Evolutionary conservation across 345 rosid species (phyloP).

Genomic region (Psidium friedrichsthalianum): DNA sequence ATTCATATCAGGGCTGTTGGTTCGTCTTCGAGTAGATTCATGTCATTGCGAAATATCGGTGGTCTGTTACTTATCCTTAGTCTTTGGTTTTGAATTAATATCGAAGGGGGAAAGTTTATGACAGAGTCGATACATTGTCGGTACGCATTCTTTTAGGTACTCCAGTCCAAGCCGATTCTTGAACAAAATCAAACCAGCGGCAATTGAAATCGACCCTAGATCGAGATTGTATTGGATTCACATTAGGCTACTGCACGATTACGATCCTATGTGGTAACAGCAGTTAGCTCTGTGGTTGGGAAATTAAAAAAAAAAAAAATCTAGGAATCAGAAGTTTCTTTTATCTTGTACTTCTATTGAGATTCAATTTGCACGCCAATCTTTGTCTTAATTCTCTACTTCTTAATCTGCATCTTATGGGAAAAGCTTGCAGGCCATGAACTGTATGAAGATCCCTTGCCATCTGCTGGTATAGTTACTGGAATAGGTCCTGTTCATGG

Average conservation of each 20-base stretch:
- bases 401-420: slow-evolving; percentile 28
- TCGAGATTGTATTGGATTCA: neutral
- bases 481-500: slow-evolving; percentile 95
- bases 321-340: neutral
- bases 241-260: neutral
- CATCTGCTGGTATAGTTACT: slow-evolving; percentile 80
- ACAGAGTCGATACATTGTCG: neutral
- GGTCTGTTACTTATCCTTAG: neutral
- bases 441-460: slow-evolving; percentile 66
- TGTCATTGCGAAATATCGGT: neutral
- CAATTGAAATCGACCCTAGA: neutral
- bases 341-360: neutral
- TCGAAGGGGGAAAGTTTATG: neutral
- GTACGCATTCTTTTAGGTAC: neutral
- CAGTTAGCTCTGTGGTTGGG: neutral
- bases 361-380: neutral
- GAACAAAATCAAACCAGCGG: neutral
- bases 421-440: slow-evolving; percentile 96
- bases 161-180: neutral
- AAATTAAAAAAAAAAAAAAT: neutral
- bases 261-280: neutral
- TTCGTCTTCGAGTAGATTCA: neutral
- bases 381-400: neutral
- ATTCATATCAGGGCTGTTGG: neutral
- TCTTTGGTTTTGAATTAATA: neutral